Percentiles rank a stretch among this genome's conserved stretches.
phyloP scores from a whole-genome alignment of 352 stramenopile species.

The Phytophthora boehmeriae region DNA sequence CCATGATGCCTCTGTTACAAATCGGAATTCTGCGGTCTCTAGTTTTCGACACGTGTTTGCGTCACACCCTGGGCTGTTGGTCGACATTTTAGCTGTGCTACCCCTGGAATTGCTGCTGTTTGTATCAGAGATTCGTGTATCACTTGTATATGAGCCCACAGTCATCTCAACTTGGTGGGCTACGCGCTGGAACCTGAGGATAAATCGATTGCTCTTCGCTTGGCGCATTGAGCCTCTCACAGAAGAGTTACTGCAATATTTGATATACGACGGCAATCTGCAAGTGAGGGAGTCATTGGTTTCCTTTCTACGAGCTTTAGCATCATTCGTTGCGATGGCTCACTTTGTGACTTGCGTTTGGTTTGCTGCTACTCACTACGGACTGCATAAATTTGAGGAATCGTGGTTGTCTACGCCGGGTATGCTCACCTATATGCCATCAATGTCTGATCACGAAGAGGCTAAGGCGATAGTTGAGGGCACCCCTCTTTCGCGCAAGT shows the following conservation, averaged over 20 bases:
- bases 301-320: conserved; percentile 43
- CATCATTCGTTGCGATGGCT: conserved; percentile 47
- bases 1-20: conserved; percentile 33
- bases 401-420: conserved; percentile 56
- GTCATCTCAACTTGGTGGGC: neutral
- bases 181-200: conserved; percentile 37
- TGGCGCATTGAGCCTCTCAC: conserved; percentile 35
- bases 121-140: conserved; percentile 38
- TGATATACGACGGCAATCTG: conserved; percentile 53
- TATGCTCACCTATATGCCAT: neutral
- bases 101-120: conserved; percentile 42
- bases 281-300: conserved; percentile 38
- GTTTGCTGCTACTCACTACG: conserved; percentile 43
- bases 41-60: conserved; percentile 1
- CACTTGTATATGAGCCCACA: neutral
- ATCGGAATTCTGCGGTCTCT: neutral
- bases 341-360: conserved; percentile 61
- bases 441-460: neutral
- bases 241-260: conserved; percentile 52
- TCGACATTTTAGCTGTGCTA: conserved; percentile 39
- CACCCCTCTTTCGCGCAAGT: conserved; percentile 44
- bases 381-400: conserved; percentile 28
- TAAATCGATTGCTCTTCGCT: conserved; percentile 49
- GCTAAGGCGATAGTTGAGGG: conserved; percentile 10
- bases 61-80: neutral